A percentile compares a stretch with the other conserved stretches of the same genome.
Evolutionary conservation across 2,329 filamentous ascomycete species (phyloP).

Genomic region (Xylariaceae sp.): DNA sequence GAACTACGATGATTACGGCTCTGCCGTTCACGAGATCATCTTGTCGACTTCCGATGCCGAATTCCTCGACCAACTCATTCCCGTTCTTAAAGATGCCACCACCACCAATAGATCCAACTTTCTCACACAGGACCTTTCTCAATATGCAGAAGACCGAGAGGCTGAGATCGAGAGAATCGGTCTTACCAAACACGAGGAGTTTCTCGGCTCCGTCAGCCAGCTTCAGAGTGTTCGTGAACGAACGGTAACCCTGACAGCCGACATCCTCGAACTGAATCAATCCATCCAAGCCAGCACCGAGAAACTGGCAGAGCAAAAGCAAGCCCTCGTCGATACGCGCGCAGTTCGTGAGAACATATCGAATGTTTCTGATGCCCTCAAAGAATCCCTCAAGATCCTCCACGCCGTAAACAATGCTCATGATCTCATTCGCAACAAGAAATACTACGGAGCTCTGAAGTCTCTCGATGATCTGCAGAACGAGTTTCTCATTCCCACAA

Average conservation of each 20-base stretch:
- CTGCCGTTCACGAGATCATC: constrained; percentile 66
- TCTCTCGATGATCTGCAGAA: constrained; percentile 94
- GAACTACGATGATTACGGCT: constrained; percentile 31
- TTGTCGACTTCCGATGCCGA: constrained; percentile 87
- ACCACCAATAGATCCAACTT: constrained; percentile 67
- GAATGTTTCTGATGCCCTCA: constrained; percentile 81
- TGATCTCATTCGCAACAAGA: constrained; percentile 86
- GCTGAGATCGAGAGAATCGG: constrained; percentile 91
- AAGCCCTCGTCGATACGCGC: constrained; percentile 85
- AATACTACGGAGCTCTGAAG: constrained; percentile 90
- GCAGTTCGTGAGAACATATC: constrained; percentile 93
- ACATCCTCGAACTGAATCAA: constrained; percentile 89
- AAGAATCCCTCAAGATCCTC: constrained; percentile 87
- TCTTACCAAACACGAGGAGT: constrained; percentile 94
- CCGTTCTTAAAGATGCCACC: constrained; percentile 86
- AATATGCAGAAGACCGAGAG: constrained; percentile 83
- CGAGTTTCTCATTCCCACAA: constrained; percentile 73
- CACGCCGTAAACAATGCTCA: constrained; percentile 92
- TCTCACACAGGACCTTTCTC: constrained; percentile 72
- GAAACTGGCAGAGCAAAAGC: constrained; percentile 90
- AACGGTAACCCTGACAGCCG: constrained; percentile 80
- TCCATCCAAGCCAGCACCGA: constrained; percentile 95
- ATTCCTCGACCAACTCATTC: constrained; percentile 93
- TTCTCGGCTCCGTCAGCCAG: constrained; percentile 88
- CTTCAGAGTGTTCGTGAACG: constrained; percentile 89